Base-by-base conservation (phyloP, 2,329 filamentous ascomycete species). In the Fusarium annulatum region DNA sequence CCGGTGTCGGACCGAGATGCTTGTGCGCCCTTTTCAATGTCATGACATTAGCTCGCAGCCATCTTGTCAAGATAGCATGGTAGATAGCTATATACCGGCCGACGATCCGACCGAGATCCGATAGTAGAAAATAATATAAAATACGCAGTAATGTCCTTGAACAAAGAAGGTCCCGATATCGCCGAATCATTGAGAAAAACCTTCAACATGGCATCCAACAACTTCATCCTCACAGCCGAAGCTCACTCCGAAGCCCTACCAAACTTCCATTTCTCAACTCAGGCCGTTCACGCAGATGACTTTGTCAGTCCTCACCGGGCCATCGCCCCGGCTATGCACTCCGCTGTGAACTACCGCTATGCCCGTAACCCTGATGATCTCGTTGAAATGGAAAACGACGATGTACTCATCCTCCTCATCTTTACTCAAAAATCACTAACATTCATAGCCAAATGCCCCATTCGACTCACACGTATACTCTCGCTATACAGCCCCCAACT, bases 401-500 rank as follows among this genome's bases (percentile, higher is more conserved):
- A 58, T n/a, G 39, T 58, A 26, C 48, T 26, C 26, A 26, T 26
- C 26, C 26, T 26, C 26, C 26, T 26, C 26, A 5, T 26, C 26
- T 26, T 26, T 26, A 26, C 26, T 26, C 26, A 26, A 26, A 26
- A 26, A 26, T 26, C 5, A 26, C 51, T 52, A 60, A 72, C 73
- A 12, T 53, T 38, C n/a, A 23, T 71, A 88, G 87, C 84, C 87
- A 61, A 72, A 83, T 51, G 85, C 86, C 51, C 85, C 86, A 0
- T 81, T 84, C 57, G 89, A 92, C 79, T 87, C 88, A 4, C 92
- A 96, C 83, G 84, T 97, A 77, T 98, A 98, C 87, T 97, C 94
- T 51, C 93, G 96, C 64, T 85, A 92, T 75, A 89, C 90, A 5
- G 90, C 91, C 4, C 94, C 95, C 53, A 97, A 94, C 82, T 91